Percentiles rank a stretch among this genome's conserved stretches.
Conservation (phyloP, 2,329 filamentous ascomycete genomes). For the Zarea fungicola region DNA sequence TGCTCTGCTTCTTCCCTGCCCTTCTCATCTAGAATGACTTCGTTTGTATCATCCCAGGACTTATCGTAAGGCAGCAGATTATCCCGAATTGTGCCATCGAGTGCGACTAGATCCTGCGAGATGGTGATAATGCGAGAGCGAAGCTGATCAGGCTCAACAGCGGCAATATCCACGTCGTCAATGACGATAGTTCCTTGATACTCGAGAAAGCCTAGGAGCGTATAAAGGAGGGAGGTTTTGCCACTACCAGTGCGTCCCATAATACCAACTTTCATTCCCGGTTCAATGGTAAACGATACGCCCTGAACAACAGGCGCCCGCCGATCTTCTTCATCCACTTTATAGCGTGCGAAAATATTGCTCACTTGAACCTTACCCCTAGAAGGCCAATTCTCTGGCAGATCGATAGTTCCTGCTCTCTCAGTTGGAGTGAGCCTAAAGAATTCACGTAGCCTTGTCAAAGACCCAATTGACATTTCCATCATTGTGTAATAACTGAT, state of each 20-base stretch:
- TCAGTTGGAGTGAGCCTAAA: background rate
- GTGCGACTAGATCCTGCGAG: background rate
- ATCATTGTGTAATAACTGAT: background rate
- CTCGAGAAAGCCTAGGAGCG: conserved; percentile 65
- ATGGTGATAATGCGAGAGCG: conserved; percentile 1
- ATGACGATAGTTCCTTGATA: conserved; percentile 56
- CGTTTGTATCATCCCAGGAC: background rate
- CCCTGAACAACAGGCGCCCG: conserved; percentile 43
- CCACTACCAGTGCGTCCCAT: conserved; percentile 66
- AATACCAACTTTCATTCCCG: conserved; percentile 59
- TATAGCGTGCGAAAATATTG: background rate
- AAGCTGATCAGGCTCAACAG: conserved; percentile 16
- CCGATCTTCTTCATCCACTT: background rate
- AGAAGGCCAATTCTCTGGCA: background rate
- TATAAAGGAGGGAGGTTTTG: conserved; percentile 62
- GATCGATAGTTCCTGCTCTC: no score
- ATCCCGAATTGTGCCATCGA: conserved; percentile 4
- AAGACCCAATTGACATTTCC: background rate
- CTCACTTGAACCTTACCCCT: background rate
- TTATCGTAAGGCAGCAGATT: conserved; percentile 2
- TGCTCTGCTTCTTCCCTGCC: background rate
- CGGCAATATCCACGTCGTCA: conserved; percentile 63
- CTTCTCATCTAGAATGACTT: background rate
- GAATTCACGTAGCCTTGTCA: background rate
- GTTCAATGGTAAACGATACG: conserved; percentile 55